phyloP scores from a whole-genome alignment of 2,329 filamentous ascomycete genomes.

The Kalmusia sp. region DNA sequence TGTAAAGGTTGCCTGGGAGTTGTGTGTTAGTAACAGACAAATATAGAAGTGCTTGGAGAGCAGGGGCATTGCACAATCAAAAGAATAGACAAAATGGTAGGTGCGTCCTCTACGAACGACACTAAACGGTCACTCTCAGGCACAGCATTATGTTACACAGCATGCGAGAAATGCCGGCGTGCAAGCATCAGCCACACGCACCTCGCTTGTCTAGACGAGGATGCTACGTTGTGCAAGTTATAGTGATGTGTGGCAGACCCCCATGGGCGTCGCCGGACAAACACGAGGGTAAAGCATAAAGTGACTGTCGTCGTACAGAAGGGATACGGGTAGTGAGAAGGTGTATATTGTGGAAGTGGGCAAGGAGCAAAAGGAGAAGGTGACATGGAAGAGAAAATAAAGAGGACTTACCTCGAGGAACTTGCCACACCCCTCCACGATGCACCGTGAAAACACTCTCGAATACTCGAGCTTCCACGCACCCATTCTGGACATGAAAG shows the following conservation, averaged over 20 bases:
- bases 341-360: slow-evolving; percentile 1
- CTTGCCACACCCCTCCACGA: slow-evolving; percentile 90
- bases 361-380: slow-evolving; percentile 11
- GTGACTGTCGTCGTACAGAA: slow-evolving; percentile 38
- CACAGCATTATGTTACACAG: slow-evolving; percentile 32
- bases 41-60: background rate
- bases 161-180: slow-evolving; percentile 24
- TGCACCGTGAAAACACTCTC: slow-evolving; percentile 80
- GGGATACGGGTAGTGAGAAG: background rate
- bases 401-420: slow-evolving; percentile 80
- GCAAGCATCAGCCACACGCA: slow-evolving; percentile 27
- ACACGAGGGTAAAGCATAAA: slow-evolving; percentile 31
- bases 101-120: slow-evolving; percentile 24
- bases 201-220: slow-evolving; percentile 26
- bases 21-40: slow-evolving; percentile 14
- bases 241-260: slow-evolving; percentile 23
- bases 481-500: slow-evolving; percentile 87
- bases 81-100: too few species aligned
- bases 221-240: slow-evolving; percentile 28
- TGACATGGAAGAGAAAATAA: slow-evolving; percentile 11
- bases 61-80: too few species aligned
- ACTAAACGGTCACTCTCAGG: slow-evolving; percentile 15
- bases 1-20: slow-evolving; percentile 84
- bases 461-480: slow-evolving; percentile 80
- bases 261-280: slow-evolving; percentile 20